Evolutionary conservation across 2,329 filamentous ascomycete species (phyloP), one percentile per base, ranked within the genome.

Genomic region (Thielaviopsis ethacetica): DNA sequence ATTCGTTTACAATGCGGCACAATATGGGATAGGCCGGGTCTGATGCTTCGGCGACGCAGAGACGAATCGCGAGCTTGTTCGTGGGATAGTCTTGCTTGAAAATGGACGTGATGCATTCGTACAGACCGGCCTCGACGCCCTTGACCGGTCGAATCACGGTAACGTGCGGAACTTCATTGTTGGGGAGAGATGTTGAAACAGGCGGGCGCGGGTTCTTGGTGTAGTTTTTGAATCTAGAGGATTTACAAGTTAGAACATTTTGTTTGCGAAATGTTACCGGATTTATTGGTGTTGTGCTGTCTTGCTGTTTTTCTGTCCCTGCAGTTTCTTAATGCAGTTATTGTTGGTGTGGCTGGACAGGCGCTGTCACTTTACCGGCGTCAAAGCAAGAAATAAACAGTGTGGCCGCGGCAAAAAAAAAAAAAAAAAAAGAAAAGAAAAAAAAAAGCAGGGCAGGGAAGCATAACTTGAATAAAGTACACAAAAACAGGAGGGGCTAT

Each of bases 121-220:
- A 95, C 24, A 97, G 82, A 63, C 83, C 81, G 3, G 90, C 87
- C 69, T 97, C 93, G 59, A 95, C 77, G 62, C 91, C 93, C 72
- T 96, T 97, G 63, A 95, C 85, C 0, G 93, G 94, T 2, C 93
- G 86, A 64, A 98, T 90, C 62, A 95, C 79, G 34, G 93, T 97
- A 66, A 98, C 79, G 72, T 88, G 84, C 17, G 91, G 91, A 2
- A 89, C 75, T 47, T 83, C 72, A 63, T 78, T 68, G 49, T 72
- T 66, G 3, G 71, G 70, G 0, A 84, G 71, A 0, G 69, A 69
- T 1, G 80, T 71, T 2, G 81, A 81, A 17, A 78, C 67, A 5
- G 80, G 73, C 5, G 73, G 69, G n/a, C 68, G 66, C 1, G 76
- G 76, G 2, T 71, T 72, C 1, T 69, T 70, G 0, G 79, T 79